Evolutionary conservation across 1,284 basidiomycete species (phyloP), one percentile per base, ranked within the genome.

Genomic region (Moniliophthora roreri): DNA sequence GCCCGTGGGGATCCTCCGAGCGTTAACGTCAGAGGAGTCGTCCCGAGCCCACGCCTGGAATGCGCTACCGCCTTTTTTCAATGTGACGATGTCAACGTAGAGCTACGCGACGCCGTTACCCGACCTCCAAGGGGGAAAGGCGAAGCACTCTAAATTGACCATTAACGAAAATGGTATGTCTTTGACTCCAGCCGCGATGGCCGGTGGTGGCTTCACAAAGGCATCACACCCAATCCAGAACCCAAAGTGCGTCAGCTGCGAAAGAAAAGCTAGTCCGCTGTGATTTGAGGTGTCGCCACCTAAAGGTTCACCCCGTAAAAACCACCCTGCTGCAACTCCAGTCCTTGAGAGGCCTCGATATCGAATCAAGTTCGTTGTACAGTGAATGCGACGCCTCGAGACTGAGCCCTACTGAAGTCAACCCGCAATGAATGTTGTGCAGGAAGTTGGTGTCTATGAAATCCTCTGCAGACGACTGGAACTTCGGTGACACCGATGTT

Each of bases 261-360:
- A 54, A 6, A 77, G 62, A 53, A 73, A 72, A 2, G 58, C 58
- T 2, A 59, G 47, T 3, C 74, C 73, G 15, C 64, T 11, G 51
- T 36, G 13, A 57, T 70, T 59, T 68, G 32, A 75, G 58, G 7
- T 67, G 64, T 36, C 64, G 67, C 75, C 75, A 76, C 20, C 69
- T 57, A 52, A 63, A 63, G 15, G 53, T 50, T 5, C 49, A 37
- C 2, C 74, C 74, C 10, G 64, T 63, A 21, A 76, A 62, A 0
- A 68, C 66, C 11, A 71, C 58, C 38, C 57, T 62, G 26, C 47
- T 59, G 58, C 70, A 71, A 26, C 49, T 58, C 69, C 67, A 69
- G 36, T 61, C 57, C 26, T n/a, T 52, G 51, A 54, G 53, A 46
- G 38, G 50, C 55, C 35, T 49, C 44, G 13, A 53, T 6, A 59